Conservation (phyloP, 2,329 filamentous ascomycete genomes). For the Colletotrichum sp. region DNA sequence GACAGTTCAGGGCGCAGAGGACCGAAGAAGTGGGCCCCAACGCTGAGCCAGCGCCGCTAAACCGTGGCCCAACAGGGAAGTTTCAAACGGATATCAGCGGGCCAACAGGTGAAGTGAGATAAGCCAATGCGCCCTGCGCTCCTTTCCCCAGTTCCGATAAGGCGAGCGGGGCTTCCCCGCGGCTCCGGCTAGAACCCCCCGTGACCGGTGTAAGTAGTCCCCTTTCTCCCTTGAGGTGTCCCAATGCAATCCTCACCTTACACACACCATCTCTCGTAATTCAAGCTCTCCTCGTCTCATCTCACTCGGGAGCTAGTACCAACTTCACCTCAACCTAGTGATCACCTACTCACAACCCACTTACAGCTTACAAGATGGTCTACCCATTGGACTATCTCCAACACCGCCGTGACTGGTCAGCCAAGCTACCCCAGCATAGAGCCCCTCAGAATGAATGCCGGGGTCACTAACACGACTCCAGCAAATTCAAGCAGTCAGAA, state of each 20-base stretch:
- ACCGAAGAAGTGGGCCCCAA: background rate
- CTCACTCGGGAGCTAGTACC: background rate
- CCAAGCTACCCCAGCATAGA: background rate
- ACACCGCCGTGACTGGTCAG: conserved; percentile 75
- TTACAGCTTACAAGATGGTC: conserved; percentile 13
- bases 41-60: background rate
- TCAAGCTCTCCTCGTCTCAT: background rate
- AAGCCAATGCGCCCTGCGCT: background rate
- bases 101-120: conserved; percentile 6
- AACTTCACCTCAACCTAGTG: background rate
- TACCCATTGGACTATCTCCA: conserved; percentile 66
- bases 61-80: conserved; percentile 3
- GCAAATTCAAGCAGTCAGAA: conserved; percentile 80
- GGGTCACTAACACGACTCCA: conserved; percentile 44
- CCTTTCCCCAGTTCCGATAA: conserved; percentile 20
- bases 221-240: background rate
- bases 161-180: conserved; percentile 19
- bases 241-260: background rate
- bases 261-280: background rate
- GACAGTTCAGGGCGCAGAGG: background rate
- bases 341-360: background rate
- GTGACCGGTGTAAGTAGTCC: conserved; percentile 16
- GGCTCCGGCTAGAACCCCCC: conserved; percentile 1
- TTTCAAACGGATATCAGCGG: conserved; percentile 22
- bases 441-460: background rate